Evolutionary conservation across 2,329 filamentous ascomycete genomes (phyloP).

Genomic region (Fusarium sp.): DNA sequence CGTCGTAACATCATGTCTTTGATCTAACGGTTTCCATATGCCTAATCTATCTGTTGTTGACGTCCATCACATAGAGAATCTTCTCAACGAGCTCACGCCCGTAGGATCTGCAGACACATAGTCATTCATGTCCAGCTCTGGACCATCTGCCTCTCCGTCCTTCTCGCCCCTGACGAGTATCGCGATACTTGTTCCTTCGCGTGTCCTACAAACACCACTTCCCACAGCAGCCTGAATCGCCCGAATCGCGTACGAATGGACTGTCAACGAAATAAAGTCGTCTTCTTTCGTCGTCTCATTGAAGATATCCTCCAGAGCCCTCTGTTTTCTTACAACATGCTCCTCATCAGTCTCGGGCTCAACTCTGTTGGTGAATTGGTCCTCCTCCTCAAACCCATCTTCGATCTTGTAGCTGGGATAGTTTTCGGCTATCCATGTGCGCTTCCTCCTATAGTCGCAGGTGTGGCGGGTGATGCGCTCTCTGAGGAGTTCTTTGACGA

Average conservation of each 20-base stretch:
- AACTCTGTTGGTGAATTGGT: slow-evolving; percentile 60
- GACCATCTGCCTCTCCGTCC: not conserved
- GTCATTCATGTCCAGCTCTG: not conserved
- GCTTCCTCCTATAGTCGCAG: slow-evolving; percentile 64
- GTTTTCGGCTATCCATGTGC: slow-evolving; percentile 56
- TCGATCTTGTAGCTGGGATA: slow-evolving; percentile 65
- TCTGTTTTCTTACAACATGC: slow-evolving; percentile 55
- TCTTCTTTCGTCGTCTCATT: slow-evolving; percentile 47
- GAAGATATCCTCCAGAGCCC: slow-evolving; percentile 59
- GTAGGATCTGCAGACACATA: not conserved
- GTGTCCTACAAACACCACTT: slow-evolving; percentile 56
- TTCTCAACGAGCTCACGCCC: slow-evolving; percentile 8
- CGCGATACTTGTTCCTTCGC: slow-evolving; percentile 63
- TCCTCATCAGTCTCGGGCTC: slow-evolving; percentile 59
- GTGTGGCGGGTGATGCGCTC: slow-evolving; percentile 70
- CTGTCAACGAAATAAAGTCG: slow-evolving; percentile 59
- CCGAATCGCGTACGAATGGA: slow-evolving; percentile 59
- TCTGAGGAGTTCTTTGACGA: slow-evolving; percentile 66
- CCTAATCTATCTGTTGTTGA: not conserved
- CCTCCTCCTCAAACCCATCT: slow-evolving; percentile 62
- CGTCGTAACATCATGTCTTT: not conserved
- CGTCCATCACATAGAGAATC: slow-evolving; percentile 15
- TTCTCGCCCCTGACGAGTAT: slow-evolving; percentile 61
- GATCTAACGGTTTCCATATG: not conserved
- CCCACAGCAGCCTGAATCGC: slow-evolving; percentile 54